These are phyloP conservation scores for Coprinellus micaceus DNA, from an alignment of 768 basidiomycete species.

Conservation along the genomic window DNA sequence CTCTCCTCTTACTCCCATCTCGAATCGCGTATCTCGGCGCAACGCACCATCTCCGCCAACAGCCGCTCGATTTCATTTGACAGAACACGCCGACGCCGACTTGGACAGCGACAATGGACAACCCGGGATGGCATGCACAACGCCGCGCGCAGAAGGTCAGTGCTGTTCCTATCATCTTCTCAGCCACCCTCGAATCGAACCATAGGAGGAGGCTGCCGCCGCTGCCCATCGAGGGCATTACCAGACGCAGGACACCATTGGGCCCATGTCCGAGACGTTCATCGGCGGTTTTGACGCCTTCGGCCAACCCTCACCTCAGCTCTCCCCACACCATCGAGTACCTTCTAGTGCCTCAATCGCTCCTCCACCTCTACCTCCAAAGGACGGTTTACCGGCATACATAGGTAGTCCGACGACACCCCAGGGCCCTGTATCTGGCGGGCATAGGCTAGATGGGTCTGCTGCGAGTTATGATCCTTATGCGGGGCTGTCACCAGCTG, in stretches of 20 bases:
- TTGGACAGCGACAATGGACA: constrained; percentile 53
- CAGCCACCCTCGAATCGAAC: constrained; percentile 1
- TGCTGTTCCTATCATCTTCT: neutral
- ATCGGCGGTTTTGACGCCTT: constrained; percentile 52
- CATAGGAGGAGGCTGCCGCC: constrained; percentile 32
- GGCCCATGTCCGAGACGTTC: constrained; percentile 59
- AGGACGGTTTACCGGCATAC: constrained; percentile 33
- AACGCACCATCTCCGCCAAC: neutral
- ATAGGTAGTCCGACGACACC: constrained; percentile 12
- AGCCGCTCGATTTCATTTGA: neutral
- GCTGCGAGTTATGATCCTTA: neutral
- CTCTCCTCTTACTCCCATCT: neutral
- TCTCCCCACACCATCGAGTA: neutral
- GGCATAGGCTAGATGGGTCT: neutral
- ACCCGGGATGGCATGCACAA: constrained; percentile 71
- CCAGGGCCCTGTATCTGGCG: no score
- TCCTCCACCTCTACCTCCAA: constrained; percentile 48
- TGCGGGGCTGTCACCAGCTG: neutral
- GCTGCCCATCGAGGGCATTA: constrained; percentile 42
- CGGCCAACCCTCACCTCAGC: constrained; percentile 7
- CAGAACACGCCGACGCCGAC: neutral
- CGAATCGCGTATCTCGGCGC: constrained; percentile 1
- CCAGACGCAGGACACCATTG: constrained; percentile 52
- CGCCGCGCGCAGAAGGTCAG: constrained; percentile 53
- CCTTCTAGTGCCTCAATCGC: constrained; percentile 1